These are phyloP conservation scores for Malus orientalis DNA, from an alignment of 306 rosid genomes.

Conservation along the genomic window DNA sequence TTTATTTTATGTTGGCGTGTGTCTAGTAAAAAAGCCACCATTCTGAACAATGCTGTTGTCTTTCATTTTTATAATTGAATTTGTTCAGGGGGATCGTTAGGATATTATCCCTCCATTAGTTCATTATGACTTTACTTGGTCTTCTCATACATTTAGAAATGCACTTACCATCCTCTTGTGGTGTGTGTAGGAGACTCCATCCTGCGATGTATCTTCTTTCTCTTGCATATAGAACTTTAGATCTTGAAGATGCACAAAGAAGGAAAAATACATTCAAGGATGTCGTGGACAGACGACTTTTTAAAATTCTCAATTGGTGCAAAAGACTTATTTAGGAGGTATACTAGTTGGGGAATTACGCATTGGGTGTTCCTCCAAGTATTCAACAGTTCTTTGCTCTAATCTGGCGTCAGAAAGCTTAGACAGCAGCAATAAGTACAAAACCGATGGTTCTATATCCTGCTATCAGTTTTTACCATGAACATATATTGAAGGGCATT, in stretches of 20 bases:
- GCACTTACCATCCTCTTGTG: slow-evolving; percentile 22
- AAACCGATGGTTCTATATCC: not conserved
- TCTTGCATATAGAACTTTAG: slow-evolving; percentile 90
- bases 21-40: too few relatives aligned
- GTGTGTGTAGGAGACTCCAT: slow-evolving; percentile 77
- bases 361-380: not conserved
- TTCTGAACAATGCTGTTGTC: not conserved
- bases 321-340: slow-evolving; percentile 49
- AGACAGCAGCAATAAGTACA: not conserved
- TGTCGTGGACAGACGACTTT: slow-evolving; percentile 39
- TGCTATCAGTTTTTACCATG: slow-evolving; percentile 7
- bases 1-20: not conserved
- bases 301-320: slow-evolving; percentile 71
- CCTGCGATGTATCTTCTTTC: slow-evolving; percentile 91
- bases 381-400: not conserved
- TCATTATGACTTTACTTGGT: not conserved
- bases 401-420: not conserved
- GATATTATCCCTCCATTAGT: not conserved
- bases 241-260: slow-evolving; percentile 69
- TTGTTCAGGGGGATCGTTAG: not conserved
- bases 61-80: not conserved
- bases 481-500: not conserved
- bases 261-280: slow-evolving; percentile 46
- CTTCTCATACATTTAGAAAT: not conserved
- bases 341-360: slow-evolving; percentile 3